A percentile compares a stretch with the other conserved stretches of the same genome.
phyloP scores from a whole-genome alignment of 1,284 basidiomycete genomes.

The Heterobasidion irregulare region DNA sequence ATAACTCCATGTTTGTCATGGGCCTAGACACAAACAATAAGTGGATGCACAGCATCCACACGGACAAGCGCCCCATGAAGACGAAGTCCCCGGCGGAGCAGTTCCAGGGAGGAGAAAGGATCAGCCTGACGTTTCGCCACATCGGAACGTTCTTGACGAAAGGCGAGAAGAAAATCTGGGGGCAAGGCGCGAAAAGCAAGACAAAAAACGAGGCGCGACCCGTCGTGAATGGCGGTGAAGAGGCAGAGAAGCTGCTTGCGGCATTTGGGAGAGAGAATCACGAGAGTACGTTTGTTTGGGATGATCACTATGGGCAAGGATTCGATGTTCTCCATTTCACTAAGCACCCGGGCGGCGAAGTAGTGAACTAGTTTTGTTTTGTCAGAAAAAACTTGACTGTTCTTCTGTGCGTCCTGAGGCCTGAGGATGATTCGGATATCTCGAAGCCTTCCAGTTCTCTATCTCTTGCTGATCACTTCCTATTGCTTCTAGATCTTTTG shows the following conservation, averaged over 20 bases:
- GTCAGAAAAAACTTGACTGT: no score
- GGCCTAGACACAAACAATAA: slow-evolving; percentile 59
- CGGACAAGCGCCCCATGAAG: slow-evolving; percentile 52
- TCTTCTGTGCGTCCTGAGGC: no score
- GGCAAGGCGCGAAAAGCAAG: slow-evolving; percentile 62
- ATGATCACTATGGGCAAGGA: slow-evolving; percentile 49
- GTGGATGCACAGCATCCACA: slow-evolving; percentile 66
- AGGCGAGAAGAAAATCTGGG: slow-evolving; percentile 46
- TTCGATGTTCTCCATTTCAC: slow-evolving; percentile 60
- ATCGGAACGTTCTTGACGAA: slow-evolving; percentile 64
- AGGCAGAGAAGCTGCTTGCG: slow-evolving; percentile 40
- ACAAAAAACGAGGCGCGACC: slow-evolving; percentile 36
- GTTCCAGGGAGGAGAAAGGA: slow-evolving; percentile 48
- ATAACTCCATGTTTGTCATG: slow-evolving; percentile 74
- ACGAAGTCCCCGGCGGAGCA: slow-evolving; percentile 47
- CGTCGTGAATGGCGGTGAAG: slow-evolving; percentile 42
- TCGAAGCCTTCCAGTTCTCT: no score
- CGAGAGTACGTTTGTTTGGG: slow-evolving; percentile 59
- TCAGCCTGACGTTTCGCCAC: slow-evolving; percentile 68
- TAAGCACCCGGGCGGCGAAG: neutral
- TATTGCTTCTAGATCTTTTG: no score
- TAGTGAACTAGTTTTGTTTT: no score
- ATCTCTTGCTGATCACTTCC: no score
- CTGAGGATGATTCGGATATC: no score
- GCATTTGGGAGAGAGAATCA: slow-evolving; percentile 71